These are phyloP conservation scores for Knoxdaviesia proteae DNA, from an alignment of 2,329 filamentous ascomycete species.

Conservation along the genomic window DNA sequence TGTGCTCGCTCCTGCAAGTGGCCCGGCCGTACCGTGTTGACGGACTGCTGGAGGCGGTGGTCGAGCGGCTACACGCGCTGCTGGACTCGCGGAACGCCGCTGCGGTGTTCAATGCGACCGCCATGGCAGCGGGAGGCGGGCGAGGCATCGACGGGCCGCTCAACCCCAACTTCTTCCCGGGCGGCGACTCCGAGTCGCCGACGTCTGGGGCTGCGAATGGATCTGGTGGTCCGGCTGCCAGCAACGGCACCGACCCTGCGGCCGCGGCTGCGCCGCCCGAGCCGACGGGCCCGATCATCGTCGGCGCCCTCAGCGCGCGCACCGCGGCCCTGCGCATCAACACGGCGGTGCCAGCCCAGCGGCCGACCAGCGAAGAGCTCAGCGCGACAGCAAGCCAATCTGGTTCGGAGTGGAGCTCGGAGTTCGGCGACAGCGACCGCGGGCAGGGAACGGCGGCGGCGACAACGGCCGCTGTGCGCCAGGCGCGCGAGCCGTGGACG, in stretches of 20 bases:
- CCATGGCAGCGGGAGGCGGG: constrained; percentile 91
- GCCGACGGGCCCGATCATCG: constrained; percentile 14
- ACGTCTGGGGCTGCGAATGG: constrained; percentile 4
- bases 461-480: constrained; percentile 1
- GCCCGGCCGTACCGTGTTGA: constrained; percentile 85
- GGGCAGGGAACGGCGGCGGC: constrained; percentile 18
- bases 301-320: constrained; percentile 13
- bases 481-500: constrained; percentile 49
- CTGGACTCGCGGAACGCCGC: constrained; percentile 88
- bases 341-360: constrained; percentile 15
- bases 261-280: constrained; percentile 1
- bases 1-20: constrained; percentile 86
- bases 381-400: constrained; percentile 29
- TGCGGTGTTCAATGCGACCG: constrained; percentile 92
- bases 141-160: constrained; percentile 52
- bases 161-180: constrained; percentile 41
- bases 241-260: background rate
- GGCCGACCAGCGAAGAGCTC: constrained; percentile 24
- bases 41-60: constrained; percentile 75
- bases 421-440: constrained; percentile 26
- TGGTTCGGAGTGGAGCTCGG: constrained; percentile 34
- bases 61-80: constrained; percentile 72
- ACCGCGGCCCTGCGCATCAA: constrained; percentile 26
- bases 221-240: constrained; percentile 2
- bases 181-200: constrained; percentile 16